Conservation (phyloP, 352 stramenopile genomes). For the Phytophthora boehmeriae region DNA sequence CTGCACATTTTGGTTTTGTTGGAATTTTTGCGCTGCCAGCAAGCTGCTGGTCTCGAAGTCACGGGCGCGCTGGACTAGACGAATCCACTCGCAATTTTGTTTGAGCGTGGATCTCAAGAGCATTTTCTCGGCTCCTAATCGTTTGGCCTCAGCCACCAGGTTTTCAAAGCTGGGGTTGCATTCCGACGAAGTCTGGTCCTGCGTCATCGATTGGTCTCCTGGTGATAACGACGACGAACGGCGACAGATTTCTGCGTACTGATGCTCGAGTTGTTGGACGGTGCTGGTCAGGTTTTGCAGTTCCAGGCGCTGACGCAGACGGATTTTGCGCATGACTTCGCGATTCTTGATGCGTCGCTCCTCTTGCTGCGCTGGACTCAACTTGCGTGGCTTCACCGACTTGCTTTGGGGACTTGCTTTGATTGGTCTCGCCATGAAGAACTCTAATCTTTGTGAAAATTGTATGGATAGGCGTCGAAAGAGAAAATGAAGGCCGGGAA, state of each 20-base stretch:
- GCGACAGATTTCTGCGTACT: slow-evolving; percentile 39
- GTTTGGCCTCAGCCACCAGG: slow-evolving; percentile 23
- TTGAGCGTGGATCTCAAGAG: slow-evolving; percentile 32
- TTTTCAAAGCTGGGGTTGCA: no score
- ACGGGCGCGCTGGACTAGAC: slow-evolving; percentile 33
- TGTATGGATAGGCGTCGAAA: no score
- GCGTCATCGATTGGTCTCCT: no score
- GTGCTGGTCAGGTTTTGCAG: slow-evolving; percentile 32
- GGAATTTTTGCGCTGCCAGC: no score
- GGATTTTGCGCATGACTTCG: slow-evolving; percentile 40
- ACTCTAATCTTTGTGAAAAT: no score
- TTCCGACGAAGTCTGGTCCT: no score
- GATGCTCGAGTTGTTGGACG: slow-evolving; percentile 32
- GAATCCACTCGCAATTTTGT: slow-evolving; percentile 30
- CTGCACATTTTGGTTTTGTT: neutral
- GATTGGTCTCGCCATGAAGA: no score
- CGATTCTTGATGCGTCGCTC: slow-evolving; percentile 30
- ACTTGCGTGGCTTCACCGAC: neutral
- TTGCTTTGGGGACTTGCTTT: no score
- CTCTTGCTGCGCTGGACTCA: slow-evolving; percentile 11
- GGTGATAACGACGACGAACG: slow-evolving; percentile 13
- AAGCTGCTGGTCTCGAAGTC: slow-evolving; percentile 26
- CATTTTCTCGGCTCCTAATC: slow-evolving; percentile 47
- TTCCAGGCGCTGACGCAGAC: slow-evolving; percentile 35
- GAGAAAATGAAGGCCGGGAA: no score